Evolutionary conservation across 2,329 filamentous ascomycete species (phyloP), one percentile per base, ranked within the genome.

Genomic region (Ceratocystis cubensis): DNA sequence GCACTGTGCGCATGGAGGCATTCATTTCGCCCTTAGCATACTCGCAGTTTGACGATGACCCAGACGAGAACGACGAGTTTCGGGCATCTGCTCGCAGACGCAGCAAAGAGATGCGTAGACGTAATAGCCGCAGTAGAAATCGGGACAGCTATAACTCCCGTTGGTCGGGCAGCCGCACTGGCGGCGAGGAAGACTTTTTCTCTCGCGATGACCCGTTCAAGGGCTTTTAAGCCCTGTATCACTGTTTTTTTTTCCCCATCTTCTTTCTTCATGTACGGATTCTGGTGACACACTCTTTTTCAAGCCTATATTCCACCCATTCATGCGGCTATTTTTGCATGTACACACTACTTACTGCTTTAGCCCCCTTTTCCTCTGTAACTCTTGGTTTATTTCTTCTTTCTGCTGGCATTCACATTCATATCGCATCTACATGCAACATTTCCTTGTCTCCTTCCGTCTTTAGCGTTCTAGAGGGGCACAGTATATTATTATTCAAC

Each of bases 1-100:
- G 92, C 1, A 97, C 92, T 1, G 85, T 97, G 61, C 85, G 94
- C 33, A 97, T 99, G 93, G 93, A 97, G 75, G 94, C 94, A 0
- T 99, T 97, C 74, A 95, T 99, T 70, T 85, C 80, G 71, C 84
- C 84, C 0, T 74, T 86, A 10, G 78, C 82, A 1, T 78, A 80
- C 69, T 77, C 77, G 1, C 76, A 77, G 33, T 76, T 80, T 64
- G 76, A 77, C 13, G 79, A 81, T 13, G 75, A 77, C 53, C 65
- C 78, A 0, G 77, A 80, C 65, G 81, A 82, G 69, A 74, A 77
- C 25, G 81, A 82, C 28, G 81, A 84, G 69, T 76, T 78, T 69
- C 75, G 77, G 63, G 77, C 79, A 61, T 74, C 76, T 4, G 76
- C 77, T 10, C 77, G 82, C 8, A 75, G 81, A 67, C 76, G 82